phyloP scores from a whole-genome alignment of 2,329 filamentous ascomycete genomes.

The Epichloe scottii region DNA sequence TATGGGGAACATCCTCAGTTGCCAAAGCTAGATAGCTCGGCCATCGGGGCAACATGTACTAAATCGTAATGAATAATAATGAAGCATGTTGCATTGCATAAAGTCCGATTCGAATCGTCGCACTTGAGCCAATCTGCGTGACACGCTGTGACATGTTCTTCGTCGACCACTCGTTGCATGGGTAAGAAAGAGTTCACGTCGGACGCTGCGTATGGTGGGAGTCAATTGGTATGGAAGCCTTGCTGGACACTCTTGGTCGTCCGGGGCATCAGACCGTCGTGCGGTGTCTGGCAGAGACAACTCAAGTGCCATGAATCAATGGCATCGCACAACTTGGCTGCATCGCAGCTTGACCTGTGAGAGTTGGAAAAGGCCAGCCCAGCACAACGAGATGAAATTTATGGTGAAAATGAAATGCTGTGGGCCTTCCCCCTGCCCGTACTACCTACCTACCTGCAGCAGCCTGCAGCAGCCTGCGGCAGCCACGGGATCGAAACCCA shows the following conservation, averaged over 20 bases:
- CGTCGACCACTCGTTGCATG: neutral
- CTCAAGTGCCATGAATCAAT: neutral
- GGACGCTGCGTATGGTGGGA: neutral
- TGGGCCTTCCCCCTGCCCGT: too few relatives aligned
- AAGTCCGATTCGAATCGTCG: neutral
- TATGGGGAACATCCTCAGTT: constrained; percentile 53
- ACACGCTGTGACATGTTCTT: neutral
- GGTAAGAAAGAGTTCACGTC: neutral
- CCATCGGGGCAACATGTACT: constrained; percentile 37
- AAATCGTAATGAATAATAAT: constrained; percentile 7
- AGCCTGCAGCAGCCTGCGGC: neutral
- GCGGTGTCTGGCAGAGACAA: neutral
- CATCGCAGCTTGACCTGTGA: neutral
- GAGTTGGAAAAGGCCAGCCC: neutral
- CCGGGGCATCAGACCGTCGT: neutral
- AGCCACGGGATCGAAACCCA: neutral
- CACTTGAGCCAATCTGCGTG: neutral
- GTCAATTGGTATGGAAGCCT: neutral
- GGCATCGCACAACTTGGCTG: neutral
- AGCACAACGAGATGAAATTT: neutral
- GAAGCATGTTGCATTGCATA: neutral
- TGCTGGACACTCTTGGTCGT: neutral
- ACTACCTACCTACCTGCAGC: too few relatives aligned
- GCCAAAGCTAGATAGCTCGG: constrained; percentile 38
- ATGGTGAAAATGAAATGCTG: neutral